Conservation (phyloP, 192 early-diverging fungal species). For the Coemansia asiatica region DNA sequence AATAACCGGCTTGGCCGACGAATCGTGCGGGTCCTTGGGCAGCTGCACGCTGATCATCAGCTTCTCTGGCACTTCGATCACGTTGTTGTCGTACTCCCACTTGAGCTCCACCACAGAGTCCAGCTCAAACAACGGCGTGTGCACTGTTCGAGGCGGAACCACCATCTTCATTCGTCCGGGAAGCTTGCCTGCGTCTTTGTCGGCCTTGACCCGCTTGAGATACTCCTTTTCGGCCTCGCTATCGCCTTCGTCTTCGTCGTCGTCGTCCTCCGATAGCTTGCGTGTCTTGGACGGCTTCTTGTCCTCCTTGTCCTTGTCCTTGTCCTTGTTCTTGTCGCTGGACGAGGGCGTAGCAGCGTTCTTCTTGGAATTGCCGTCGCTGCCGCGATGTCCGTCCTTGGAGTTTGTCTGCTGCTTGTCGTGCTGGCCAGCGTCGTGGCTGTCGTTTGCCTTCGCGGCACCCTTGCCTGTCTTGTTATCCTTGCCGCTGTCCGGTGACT, state of each 20-base stretch:
- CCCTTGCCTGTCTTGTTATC: slow-evolving; percentile 3
- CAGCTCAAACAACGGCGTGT: slow-evolving; percentile 54
- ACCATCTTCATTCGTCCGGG: slow-evolving; percentile 56
- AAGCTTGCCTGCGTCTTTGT: slow-evolving; percentile 46
- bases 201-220: slow-evolving; percentile 48
- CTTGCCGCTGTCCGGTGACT: slow-evolving; percentile 3
- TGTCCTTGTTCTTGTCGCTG: slow-evolving; percentile 21
- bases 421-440: not conserved
- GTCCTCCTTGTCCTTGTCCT: slow-evolving; percentile 4
- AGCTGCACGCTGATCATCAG: slow-evolving; percentile 56
- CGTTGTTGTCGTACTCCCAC: slow-evolving; percentile 57
- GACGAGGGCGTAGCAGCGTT: not conserved
- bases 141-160: slow-evolving; percentile 51
- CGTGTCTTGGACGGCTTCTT: slow-evolving; percentile 42
- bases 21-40: slow-evolving; percentile 49
- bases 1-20: slow-evolving; percentile 37
- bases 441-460: not conserved
- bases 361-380: not conserved
- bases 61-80: slow-evolving; percentile 49
- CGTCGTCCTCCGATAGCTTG: slow-evolving; percentile 24
- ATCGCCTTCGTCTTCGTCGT: slow-evolving; percentile 27
- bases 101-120: slow-evolving; percentile 52
- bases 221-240: slow-evolving; percentile 40
- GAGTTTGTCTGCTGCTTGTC: slow-evolving; percentile 1
- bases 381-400: not conserved